phyloP scores from a whole-genome alignment of 2,329 filamentous ascomycete genomes.

The Penicillium expansum region DNA sequence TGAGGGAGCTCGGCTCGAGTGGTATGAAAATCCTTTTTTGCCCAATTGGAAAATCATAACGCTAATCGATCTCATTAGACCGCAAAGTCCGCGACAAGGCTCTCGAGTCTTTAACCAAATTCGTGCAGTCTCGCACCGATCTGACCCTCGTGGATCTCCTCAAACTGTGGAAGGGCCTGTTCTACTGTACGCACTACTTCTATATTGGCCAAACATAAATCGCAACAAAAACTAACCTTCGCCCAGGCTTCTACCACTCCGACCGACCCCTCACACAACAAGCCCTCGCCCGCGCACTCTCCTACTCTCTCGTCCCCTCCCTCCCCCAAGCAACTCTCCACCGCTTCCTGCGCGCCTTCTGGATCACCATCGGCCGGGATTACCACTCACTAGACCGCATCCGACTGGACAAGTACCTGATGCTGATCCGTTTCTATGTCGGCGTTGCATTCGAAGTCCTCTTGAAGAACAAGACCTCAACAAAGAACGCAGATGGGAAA shows the following conservation, averaged over 20 bases:
- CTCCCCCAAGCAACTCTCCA: slow-evolving; percentile 52
- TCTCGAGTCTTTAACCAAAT: slow-evolving; percentile 71
- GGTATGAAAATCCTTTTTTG: slow-evolving; percentile 51
- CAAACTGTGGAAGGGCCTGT: slow-evolving; percentile 93
- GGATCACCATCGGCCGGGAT: slow-evolving; percentile 66
- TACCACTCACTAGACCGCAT: slow-evolving; percentile 70
- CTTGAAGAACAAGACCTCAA: slow-evolving; percentile 27
- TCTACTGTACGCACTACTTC: slow-evolving; percentile 61
- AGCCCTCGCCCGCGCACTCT: slow-evolving; percentile 73
- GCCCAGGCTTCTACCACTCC: slow-evolving; percentile 80
- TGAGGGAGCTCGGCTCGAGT: slow-evolving; percentile 79
- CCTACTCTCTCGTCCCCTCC: slow-evolving; percentile 60
- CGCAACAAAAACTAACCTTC: not conserved
- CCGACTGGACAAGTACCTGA: slow-evolving; percentile 88
- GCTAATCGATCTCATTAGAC: slow-evolving; percentile 53
- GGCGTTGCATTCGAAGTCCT: slow-evolving; percentile 61
- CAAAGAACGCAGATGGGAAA: slow-evolving; percentile 21
- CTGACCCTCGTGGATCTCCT: slow-evolving; percentile 70
- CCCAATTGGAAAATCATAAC: not conserved
- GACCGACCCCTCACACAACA: slow-evolving; percentile 88
- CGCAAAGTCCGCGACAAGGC: slow-evolving; percentile 74
- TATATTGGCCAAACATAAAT: not conserved
- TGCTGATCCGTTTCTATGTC: slow-evolving; percentile 76
- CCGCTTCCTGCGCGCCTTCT: slow-evolving; percentile 62
- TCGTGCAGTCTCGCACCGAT: slow-evolving; percentile 63